Percentiles rank a stretch among this genome's conserved stretches.
Evolutionary conservation across 129 eudicot species (phyloP).

Genomic region (Apium graveolens): DNA sequence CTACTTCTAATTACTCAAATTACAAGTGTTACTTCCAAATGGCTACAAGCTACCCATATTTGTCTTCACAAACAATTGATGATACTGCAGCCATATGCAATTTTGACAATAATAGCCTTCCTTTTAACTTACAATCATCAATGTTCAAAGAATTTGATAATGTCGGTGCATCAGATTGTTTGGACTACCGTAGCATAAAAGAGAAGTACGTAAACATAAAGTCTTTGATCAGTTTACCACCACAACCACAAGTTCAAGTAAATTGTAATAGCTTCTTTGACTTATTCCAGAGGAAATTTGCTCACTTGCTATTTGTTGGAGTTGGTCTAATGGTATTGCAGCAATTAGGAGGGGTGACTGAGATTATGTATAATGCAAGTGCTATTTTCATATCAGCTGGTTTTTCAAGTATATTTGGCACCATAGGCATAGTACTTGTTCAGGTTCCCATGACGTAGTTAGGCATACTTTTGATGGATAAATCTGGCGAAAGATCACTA

Average conservation of each 20-base stretch:
- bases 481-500: too few relatives aligned
- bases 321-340: too few relatives aligned
- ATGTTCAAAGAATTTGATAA: constrained; percentile 43
- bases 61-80: constrained; percentile 26
- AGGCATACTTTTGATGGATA: too few relatives aligned
- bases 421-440: too few relatives aligned
- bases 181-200: constrained; percentile 28
- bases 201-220: constrained; percentile 19
- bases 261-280: too few relatives aligned
- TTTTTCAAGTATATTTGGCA: too few relatives aligned
- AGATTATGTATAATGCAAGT: too few relatives aligned
- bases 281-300: too few relatives aligned
- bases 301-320: too few relatives aligned
- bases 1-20: constrained; percentile 25
- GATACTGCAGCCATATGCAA: constrained; percentile 28
- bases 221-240: constrained; percentile 30
- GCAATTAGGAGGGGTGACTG: too few relatives aligned
- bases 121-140: constrained; percentile 53
- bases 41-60: constrained; percentile 29
- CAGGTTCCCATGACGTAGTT: too few relatives aligned
- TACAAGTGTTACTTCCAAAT: constrained; percentile 36
- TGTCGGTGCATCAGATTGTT: constrained; percentile 20
- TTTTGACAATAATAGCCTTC: constrained; percentile 32
- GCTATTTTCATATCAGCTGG: too few relatives aligned
- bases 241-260: constrained; percentile 26